Base-by-base conservation (phyloP, 352 stramenopile genomes). In the Globisporangium paddicum region DNA sequence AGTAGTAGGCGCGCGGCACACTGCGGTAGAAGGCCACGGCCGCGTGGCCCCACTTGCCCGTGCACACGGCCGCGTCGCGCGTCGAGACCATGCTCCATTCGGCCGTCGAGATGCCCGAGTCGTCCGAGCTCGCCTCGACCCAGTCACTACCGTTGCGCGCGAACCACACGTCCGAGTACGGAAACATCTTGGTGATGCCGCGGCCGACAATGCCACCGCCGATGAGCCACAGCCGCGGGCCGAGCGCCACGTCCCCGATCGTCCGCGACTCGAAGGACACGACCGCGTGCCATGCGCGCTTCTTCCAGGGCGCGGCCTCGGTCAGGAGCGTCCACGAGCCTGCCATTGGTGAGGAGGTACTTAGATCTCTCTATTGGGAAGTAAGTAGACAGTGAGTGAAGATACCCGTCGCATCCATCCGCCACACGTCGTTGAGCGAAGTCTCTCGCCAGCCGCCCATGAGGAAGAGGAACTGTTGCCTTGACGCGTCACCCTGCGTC, bases 261-360 rank as follows among this genome's bases (percentile, higher is more conserved):
- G 73, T 88, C 19, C 74, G 69, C 4, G 84, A 87, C 58, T 92
- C 73, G 55, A 92, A 91, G 0, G 81, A 90, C 21, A 94, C 68
- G 16, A 92, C 57, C 23, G 82, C 71, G 64, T 87, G 79, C 79
- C 83, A 94, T n/a, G 77, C 84, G 28, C 84, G 75, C 37, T 78
- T 50, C 13, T 73, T 67, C 84, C 84, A 94, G n/a, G 77, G 69
- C 5, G 84, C 80, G 7, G 51, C 37, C 19, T 65, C 58, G 2
- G 54, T 44, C 2, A 90, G 30, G 13, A 71, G 44, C 11, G 65
- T 64, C 85, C 82, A 93, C 0, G 38, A 58, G 18, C 58, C 63
- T 68, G 23, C 16, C 11, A 13, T n/a, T 48, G 23, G 16, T 19
- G 37, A 67, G 9, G n/a, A 48, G 5, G 7, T n/a, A n/a, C n/a